Conservation (phyloP, 1,284 basidiomycete genomes). For the Athelia psychrophila region DNA sequence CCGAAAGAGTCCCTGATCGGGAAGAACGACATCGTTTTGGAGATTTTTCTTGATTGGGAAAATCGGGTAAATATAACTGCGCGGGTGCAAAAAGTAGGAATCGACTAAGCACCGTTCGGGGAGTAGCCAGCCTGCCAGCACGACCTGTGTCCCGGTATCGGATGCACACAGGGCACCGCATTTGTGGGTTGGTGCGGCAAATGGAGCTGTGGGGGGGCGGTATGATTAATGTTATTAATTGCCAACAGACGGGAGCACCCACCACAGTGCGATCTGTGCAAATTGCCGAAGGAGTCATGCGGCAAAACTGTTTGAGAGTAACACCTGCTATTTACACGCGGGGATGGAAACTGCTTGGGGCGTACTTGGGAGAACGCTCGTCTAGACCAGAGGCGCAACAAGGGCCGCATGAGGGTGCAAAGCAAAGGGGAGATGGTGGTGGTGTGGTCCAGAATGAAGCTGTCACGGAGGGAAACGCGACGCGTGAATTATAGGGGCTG, state of each 20-base stretch:
- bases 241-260: conserved; percentile 10
- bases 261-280: conserved; percentile 21
- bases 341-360: too few species aligned
- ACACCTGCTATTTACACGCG: neutral
- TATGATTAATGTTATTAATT: conserved; percentile 8
- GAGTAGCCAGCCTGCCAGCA: conserved; percentile 78
- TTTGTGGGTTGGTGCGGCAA: conserved; percentile 60
- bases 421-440: too few species aligned
- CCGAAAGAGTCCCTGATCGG: conserved; percentile 78
- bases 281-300: neutral
- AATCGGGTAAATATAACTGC: conserved; percentile 19
- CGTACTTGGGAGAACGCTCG: too few species aligned
- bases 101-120: conserved; percentile 57
- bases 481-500: too few species aligned
- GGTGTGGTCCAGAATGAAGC: too few species aligned
- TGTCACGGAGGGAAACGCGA: too few species aligned
- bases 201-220: conserved; percentile 46
- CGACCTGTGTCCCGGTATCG: conserved; percentile 58
- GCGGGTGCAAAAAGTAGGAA: conserved; percentile 17
- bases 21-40: conserved; percentile 61
- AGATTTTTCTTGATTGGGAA: conserved; percentile 12
- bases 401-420: too few species aligned
- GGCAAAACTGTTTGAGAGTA: neutral
- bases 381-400: too few species aligned
- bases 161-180: conserved; percentile 58